Conservation (phyloP, 371 early-diverging fungal species). For the Mucor mucedo region DNA sequence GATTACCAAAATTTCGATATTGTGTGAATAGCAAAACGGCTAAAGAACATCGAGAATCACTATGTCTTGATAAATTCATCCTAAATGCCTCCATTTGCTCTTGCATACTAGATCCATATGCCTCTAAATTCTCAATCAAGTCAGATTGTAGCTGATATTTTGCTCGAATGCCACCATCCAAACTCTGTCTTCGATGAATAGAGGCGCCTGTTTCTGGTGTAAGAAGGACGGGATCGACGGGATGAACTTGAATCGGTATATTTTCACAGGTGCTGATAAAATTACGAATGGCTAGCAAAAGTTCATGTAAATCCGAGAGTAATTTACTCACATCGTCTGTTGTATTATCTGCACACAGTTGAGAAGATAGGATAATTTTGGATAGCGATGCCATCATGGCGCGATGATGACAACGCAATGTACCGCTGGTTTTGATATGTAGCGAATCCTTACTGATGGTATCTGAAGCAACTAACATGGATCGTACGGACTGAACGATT, state of each 20-base stretch:
- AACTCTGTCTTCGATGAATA: neutral
- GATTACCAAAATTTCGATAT: constrained; percentile 54
- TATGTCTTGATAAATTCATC: constrained; percentile 18
- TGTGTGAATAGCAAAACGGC: constrained; percentile 60
- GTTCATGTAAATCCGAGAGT: constrained; percentile 53
- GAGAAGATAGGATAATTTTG: constrained; percentile 83
- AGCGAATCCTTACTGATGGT: constrained; percentile 73
- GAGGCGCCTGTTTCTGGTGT: neutral
- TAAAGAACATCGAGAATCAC: constrained; percentile 46
- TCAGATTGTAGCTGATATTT: constrained; percentile 36
- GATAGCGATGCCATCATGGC: constrained; percentile 81
- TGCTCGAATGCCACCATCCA: constrained; percentile 14
- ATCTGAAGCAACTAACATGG: constrained; percentile 82
- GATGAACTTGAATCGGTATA: constrained; percentile 61
- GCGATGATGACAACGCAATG: constrained; percentile 77
- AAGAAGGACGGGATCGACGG: constrained; percentile 46
- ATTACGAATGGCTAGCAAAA: constrained; percentile 75
- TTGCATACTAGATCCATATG: constrained; percentile 44
- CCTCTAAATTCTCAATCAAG: constrained; percentile 38
- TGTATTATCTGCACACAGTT: constrained; percentile 79
- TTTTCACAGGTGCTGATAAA: constrained; percentile 81
- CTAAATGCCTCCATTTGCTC: constrained; percentile 42
- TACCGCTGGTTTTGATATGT: constrained; percentile 63
- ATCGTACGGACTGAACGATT: constrained; percentile 46
- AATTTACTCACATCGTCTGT: constrained; percentile 36